Percentiles rank a stretch among this genome's conserved stretches.
These are phyloP conservation scores for Fusarium coffeatum DNA, from an alignment of 2,329 filamentous ascomycete species.

Conservation along the genomic window DNA sequence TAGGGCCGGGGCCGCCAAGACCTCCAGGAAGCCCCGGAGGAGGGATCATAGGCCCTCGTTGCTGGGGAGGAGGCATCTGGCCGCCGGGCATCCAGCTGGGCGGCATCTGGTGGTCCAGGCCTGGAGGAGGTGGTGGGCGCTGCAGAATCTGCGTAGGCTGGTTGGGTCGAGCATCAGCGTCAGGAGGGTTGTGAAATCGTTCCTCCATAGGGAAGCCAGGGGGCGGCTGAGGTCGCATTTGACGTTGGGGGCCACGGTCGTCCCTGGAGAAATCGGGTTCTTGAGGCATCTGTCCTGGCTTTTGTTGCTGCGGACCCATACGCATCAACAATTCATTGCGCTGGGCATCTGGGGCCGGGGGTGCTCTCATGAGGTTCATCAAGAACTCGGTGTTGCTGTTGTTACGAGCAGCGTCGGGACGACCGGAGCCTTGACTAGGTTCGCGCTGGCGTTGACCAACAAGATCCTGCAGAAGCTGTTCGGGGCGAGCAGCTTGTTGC, in stretches of 20 bases:
- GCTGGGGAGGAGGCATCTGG: conserved; percentile 57
- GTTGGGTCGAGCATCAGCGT: conserved; percentile 60
- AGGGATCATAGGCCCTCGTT: conserved; percentile 66
- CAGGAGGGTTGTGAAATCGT: conserved; percentile 59
- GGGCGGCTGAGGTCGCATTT: conserved; percentile 59
- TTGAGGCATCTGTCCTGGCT: conserved; percentile 47
- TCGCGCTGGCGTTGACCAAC: conserved; percentile 68
- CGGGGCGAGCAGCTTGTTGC: conserved; percentile 63
- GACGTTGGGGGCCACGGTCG: conserved; percentile 52
- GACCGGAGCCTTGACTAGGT: conserved; percentile 62
- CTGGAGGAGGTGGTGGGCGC: conserved; percentile 69
- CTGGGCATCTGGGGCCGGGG: conserved; percentile 61
- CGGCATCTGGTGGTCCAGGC: conserved; percentile 70
- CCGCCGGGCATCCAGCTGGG: conserved; percentile 64
- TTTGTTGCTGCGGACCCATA: conserved; percentile 59
- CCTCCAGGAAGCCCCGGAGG: conserved; percentile 65
- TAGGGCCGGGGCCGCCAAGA: conserved; percentile 44
- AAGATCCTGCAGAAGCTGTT: conserved; percentile 71
- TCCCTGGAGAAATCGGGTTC: conserved; percentile 59
- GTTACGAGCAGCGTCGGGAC: conserved; percentile 59
- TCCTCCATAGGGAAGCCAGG: conserved; percentile 66
- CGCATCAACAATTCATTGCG: conserved; percentile 66
- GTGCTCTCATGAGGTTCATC: conserved; percentile 79
- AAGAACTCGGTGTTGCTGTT: conserved; percentile 84
- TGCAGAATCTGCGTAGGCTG: conserved; percentile 74